A percentile compares a stretch with the other conserved stretches of the same genome.
These are phyloP conservation scores for Pichia occidentalis DNA, from an alignment of 805 yeast species.

Conservation along the genomic window DNA sequence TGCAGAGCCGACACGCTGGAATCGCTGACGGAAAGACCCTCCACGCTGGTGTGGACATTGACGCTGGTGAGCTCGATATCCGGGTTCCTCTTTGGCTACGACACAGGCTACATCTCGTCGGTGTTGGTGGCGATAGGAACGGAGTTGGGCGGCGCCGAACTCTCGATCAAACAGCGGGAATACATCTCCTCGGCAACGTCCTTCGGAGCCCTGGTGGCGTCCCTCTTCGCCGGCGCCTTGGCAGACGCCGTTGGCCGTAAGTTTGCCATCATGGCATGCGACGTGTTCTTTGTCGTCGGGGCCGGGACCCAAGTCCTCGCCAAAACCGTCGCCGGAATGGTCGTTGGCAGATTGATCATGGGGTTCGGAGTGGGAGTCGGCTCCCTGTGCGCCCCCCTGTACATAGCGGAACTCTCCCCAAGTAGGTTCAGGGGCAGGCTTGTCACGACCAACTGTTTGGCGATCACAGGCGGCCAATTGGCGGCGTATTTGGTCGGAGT, in stretches of 20 bases:
- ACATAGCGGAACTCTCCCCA: constrained; percentile 90
- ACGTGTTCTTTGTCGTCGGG: constrained; percentile 75
- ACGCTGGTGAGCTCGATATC: constrained; percentile 59
- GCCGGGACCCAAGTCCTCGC: constrained; percentile 81
- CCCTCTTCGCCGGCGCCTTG: constrained; percentile 67
- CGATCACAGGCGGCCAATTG: constrained; percentile 92
- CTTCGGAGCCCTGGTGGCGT: constrained; percentile 81
- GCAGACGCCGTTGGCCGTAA: constrained; percentile 86
- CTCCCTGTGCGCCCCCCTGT: constrained; percentile 88
- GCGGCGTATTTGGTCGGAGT: constrained; percentile 93
- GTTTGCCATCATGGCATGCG: constrained; percentile 76
- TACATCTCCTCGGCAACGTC: constrained; percentile 92
- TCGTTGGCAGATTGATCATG: constrained; percentile 83
- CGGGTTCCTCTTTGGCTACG: constrained; percentile 96
- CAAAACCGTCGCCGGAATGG: constrained; percentile 82
- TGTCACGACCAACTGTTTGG: constrained; percentile 80
- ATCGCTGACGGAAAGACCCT: not conserved
- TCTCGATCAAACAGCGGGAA: constrained; percentile 78
- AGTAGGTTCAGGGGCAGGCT: constrained; percentile 85
- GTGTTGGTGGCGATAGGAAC: constrained; percentile 84
- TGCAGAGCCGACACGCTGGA: constrained; percentile 4
- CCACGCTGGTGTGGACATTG: constrained; percentile 3
- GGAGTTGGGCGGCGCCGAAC: constrained; percentile 57
- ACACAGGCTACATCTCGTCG: constrained; percentile 93
- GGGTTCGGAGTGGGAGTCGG: constrained; percentile 98